These are phyloP conservation scores for Boletus bicolor DNA, from an alignment of 768 basidiomycete species.

Conservation along the genomic window DNA sequence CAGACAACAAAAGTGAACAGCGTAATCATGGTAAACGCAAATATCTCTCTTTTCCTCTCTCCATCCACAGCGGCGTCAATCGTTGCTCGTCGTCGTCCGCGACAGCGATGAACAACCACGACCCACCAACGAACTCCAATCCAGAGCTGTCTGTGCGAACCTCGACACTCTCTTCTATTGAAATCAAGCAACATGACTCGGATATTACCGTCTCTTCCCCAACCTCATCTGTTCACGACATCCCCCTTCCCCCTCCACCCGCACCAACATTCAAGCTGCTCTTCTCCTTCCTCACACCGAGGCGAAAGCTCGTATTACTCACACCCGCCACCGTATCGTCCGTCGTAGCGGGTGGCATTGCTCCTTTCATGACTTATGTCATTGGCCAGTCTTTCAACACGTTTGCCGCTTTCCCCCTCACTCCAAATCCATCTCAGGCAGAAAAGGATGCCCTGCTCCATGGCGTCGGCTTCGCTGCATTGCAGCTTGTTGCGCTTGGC, in stretches of 20 bases:
- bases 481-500: slow-evolving; percentile 66
- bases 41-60: slow-evolving; percentile 13
- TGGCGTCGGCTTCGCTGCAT: slow-evolving; percentile 55
- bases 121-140: slow-evolving; percentile 10
- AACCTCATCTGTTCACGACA: slow-evolving; percentile 13
- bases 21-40: background rate
- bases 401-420: slow-evolving; percentile 57
- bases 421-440: slow-evolving; percentile 36
- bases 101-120: slow-evolving; percentile 33
- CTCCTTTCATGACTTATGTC: slow-evolving; percentile 83
- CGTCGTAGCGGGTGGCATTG: slow-evolving; percentile 62
- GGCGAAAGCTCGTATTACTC: slow-evolving; percentile 55
- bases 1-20: slow-evolving; percentile 24
- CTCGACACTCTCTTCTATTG: slow-evolving; percentile 16
- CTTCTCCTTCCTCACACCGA: slow-evolving; percentile 59
- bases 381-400: slow-evolving; percentile 75
- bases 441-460: slow-evolving; percentile 52
- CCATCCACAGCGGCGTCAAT: slow-evolving; percentile 1
- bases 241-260: slow-evolving; percentile 27
- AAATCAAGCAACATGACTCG: slow-evolving; percentile 16
- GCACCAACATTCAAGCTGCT: slow-evolving; percentile 60
- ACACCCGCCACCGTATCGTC: slow-evolving; percentile 64
- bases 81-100: slow-evolving; percentile 27
- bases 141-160: slow-evolving; percentile 23
- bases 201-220: slow-evolving; percentile 9